phyloP scores from a whole-genome alignment of 305 asterid genomes.

The Rubia tinctorum region DNA sequence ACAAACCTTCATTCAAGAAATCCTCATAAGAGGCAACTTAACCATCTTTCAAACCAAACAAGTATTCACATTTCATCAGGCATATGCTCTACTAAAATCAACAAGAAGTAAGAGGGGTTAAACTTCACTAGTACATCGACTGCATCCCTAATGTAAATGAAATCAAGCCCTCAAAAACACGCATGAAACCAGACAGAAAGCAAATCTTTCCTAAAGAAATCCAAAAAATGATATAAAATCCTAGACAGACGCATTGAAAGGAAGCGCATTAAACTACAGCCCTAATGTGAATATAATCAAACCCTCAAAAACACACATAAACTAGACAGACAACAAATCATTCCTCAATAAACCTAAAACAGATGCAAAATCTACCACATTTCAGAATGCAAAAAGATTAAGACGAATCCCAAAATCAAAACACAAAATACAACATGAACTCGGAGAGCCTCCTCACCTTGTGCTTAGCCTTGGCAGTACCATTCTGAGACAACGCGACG shows the following conservation, averaged over 20 bases:
- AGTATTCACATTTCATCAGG: not conserved
- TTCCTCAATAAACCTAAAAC: not conserved
- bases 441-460: constrained; percentile 47
- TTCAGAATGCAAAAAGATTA: too few relatives aligned
- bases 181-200: not conserved
- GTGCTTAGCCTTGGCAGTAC: constrained; percentile 88
- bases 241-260: not conserved
- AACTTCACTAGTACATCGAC: not conserved
- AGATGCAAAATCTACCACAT: not conserved
- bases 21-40: not conserved
- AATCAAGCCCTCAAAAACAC: not conserved
- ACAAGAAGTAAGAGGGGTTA: not conserved
- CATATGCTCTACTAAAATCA: not conserved
- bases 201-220: not conserved
- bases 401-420: not conserved
- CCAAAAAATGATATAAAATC: not conserved
- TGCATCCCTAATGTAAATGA: not conserved
- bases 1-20: not conserved
- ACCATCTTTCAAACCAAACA: not conserved
- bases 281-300: not conserved
- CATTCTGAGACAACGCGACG: constrained; percentile 85
- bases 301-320: not conserved
- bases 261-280: too few relatives aligned
- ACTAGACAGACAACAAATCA: not conserved
- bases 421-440: not conserved